phyloP scores from a whole-genome alignment of 2,329 filamentous ascomycete genomes.

The Dothideomycetes sp. region DNA sequence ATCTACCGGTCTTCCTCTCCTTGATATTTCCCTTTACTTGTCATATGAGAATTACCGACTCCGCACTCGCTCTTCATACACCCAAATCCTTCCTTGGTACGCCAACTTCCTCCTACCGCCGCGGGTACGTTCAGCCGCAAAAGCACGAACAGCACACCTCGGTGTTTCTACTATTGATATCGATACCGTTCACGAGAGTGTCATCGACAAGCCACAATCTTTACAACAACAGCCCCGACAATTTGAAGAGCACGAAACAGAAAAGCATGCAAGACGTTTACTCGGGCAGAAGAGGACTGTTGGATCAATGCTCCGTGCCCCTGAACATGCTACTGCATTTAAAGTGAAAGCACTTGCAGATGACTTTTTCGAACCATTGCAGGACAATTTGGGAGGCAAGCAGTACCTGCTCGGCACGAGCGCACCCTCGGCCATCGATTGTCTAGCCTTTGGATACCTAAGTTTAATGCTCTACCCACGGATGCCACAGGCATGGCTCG shows the following conservation, averaged over 20 bases:
- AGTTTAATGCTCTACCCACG: constrained; percentile 56
- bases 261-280: constrained; percentile 36
- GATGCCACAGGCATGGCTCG: constrained; percentile 52
- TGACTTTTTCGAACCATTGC: constrained; percentile 61
- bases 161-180: constrained; percentile 36
- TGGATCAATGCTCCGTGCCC: constrained; percentile 49
- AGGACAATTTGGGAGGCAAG: constrained; percentile 48
- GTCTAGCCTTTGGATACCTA: constrained; percentile 69
- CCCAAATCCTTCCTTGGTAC: constrained; percentile 69
- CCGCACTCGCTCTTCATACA: constrained; percentile 70
- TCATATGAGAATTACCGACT: constrained; percentile 78
- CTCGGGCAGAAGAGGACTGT: constrained; percentile 48
- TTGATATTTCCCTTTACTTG: constrained; percentile 83
- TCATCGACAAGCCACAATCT: constrained; percentile 21
- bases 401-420: constrained; percentile 43
- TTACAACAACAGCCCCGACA: constrained; percentile 16
- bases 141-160: constrained; percentile 48
- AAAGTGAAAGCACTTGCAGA: constrained; percentile 61
- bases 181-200: constrained; percentile 26
- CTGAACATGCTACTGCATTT: constrained; percentile 64
- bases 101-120: constrained; percentile 79
- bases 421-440: constrained; percentile 59
- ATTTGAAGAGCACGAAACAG: constrained; percentile 20
- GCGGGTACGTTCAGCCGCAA: constrained; percentile 57
- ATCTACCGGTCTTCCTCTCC: constrained; percentile 61